These are phyloP conservation scores for Tolypocladium pustulatum DNA, from an alignment of 2,329 filamentous ascomycete species.

Conservation along the genomic window DNA sequence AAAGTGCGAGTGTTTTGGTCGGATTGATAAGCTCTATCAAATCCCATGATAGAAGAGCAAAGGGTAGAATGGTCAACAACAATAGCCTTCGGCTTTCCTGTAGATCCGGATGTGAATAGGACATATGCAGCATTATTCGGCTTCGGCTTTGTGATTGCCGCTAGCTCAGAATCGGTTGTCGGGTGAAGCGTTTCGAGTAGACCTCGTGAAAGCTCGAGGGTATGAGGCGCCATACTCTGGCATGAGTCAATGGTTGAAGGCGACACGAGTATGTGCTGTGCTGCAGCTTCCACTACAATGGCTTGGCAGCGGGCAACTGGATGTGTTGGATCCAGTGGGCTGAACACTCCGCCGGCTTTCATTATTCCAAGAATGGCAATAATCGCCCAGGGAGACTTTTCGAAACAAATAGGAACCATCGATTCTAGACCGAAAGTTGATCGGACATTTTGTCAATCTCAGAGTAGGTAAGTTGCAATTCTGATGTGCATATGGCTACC, in stretches of 20 bases:
- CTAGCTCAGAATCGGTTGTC: not conserved
- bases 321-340: conserved; percentile 23
- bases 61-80: not conserved
- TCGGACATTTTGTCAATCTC: not conserved
- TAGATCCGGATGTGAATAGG: not conserved
- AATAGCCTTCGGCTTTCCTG: not conserved
- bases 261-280: not conserved
- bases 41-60: not conserved
- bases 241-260: not conserved
- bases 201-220: not conserved
- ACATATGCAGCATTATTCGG: not conserved
- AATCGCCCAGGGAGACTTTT: conserved; percentile 24
- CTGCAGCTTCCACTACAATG: conserved; percentile 2
- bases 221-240: not conserved
- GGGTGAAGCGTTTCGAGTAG: not conserved
- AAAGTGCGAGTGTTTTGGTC: not conserved
- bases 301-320: conserved; percentile 15
- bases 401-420: conserved; percentile 21
- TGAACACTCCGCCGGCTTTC: not conserved
- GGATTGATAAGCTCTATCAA: not conserved
- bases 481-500: not conserved
- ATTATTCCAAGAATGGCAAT: not conserved
- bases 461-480: not conserved
- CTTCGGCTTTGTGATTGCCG: not conserved
- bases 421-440: not conserved